Percentiles rank a stretch among this genome's conserved stretches.
Evolutionary conservation across 192 early-diverging fungal species (phyloP).

Genomic region (Dimargaris xerosporica): DNA sequence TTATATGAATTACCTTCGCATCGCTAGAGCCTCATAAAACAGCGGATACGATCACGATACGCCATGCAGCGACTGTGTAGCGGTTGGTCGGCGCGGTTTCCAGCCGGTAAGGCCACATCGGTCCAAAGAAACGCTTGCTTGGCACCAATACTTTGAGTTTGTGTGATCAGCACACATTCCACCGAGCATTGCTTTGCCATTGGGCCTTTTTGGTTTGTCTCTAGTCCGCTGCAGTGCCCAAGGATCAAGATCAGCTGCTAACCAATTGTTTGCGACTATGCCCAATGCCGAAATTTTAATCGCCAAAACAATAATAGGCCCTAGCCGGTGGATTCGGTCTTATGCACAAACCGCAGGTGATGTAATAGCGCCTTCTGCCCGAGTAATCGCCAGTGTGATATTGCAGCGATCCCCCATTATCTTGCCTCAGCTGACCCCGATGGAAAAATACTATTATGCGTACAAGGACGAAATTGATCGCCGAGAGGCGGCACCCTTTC

Average conservation of each 20-base stretch:
- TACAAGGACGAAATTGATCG: conserved; percentile 49
- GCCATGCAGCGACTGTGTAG: neutral
- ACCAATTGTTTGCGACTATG: neutral
- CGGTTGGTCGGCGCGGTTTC: neutral
- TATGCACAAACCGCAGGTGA: neutral
- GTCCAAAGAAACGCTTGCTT: neutral
- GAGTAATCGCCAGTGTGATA: conserved; percentile 42
- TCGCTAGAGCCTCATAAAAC: too few relatives aligned
- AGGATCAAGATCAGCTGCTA: neutral
- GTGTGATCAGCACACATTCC: too few relatives aligned
- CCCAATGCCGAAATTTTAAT: neutral
- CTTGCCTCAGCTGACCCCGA: conserved; percentile 37
- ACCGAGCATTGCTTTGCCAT: neutral
- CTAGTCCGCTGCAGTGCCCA: neutral
- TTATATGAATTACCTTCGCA: neutral
- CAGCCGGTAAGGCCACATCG: neutral
- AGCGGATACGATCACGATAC: neutral
- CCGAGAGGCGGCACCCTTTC: conserved; percentile 33
- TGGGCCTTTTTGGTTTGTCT: neutral
- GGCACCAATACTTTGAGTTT: neutral
- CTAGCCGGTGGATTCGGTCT: neutral
- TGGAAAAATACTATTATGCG: conserved; percentile 51
- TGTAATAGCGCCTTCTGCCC: conserved; percentile 3
- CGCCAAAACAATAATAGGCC: too few relatives aligned
- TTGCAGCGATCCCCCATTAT: conserved; percentile 53